Conservation (phyloP, 495 filamentous ascomycete species). For the Cryomyces minteri region DNA sequence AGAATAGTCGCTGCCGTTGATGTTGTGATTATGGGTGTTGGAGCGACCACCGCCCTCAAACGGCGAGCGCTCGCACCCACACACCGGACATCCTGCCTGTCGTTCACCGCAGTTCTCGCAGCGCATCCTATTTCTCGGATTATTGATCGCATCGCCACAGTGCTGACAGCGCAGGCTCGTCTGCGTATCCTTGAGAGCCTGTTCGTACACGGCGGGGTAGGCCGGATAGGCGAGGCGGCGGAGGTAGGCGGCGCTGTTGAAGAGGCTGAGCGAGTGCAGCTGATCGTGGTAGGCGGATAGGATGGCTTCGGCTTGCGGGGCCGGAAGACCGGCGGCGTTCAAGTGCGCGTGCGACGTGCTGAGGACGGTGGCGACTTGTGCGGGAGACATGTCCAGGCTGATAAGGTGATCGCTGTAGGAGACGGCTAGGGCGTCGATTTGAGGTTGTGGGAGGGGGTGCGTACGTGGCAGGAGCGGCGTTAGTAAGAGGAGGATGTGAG, state of each 20-base stretch:
- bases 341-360: constrained; percentile 8
- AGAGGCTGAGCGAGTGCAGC: constrained; percentile 12
- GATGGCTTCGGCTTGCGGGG: constrained; percentile 19
- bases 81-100: constrained; percentile 18
- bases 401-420: constrained; percentile 9
- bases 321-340: constrained; percentile 13
- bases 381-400: constrained; percentile 6
- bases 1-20: not conserved
- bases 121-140: constrained; percentile 9
- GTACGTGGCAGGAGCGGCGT: constrained; percentile 15
- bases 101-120: constrained; percentile 15
- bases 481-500: constrained; percentile 15
- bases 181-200: constrained; percentile 14
- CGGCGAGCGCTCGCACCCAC: constrained; percentile 14
- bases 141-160: constrained; percentile 18
- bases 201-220: constrained; percentile 20
- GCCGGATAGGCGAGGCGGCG: constrained; percentile 18
- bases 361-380: constrained; percentile 8
- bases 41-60: constrained; percentile 10
- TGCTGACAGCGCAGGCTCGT: constrained; percentile 14
- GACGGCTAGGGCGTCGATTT: constrained; percentile 3
- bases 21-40: constrained; percentile 2
- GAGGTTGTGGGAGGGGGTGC: constrained; percentile 4
- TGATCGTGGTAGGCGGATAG: constrained; percentile 23
- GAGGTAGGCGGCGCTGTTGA: constrained; percentile 14